Percentiles rank a stretch among this genome's conserved stretches.
Conservation (phyloP, 352 stramenopile species). For the Phytophthora fragariae region DNA sequence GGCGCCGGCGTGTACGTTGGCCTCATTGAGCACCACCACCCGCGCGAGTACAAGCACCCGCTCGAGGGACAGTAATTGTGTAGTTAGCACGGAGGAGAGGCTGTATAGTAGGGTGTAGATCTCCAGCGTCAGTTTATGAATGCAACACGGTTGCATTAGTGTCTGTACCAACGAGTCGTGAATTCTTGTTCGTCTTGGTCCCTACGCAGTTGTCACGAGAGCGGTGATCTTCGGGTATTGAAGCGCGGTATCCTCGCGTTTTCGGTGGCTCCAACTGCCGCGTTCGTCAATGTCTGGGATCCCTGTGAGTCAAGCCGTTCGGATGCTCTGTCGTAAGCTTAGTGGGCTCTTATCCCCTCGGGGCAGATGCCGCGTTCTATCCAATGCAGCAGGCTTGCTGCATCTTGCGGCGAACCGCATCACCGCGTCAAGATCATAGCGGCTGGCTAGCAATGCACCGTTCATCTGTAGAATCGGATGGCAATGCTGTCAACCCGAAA, state of each 20-base stretch:
- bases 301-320: background rate
- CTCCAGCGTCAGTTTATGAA: slow-evolving; percentile 26
- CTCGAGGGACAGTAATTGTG: slow-evolving; percentile 33
- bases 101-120: slow-evolving; percentile 35
- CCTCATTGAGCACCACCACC: slow-evolving; percentile 58
- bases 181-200: slow-evolving; percentile 16
- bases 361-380: slow-evolving; percentile 33
- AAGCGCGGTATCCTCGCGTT: background rate
- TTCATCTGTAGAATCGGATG: slow-evolving; percentile 22
- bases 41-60: slow-evolving; percentile 52
- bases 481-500: slow-evolving; percentile 11
- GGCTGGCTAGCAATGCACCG: slow-evolving; percentile 16
- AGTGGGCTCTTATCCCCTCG: slow-evolving; percentile 28
- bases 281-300: background rate
- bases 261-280: background rate
- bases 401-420: background rate
- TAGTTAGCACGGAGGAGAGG: slow-evolving; percentile 27
- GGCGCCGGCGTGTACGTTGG: slow-evolving; percentile 51
- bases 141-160: slow-evolving; percentile 13
- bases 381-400: slow-evolving; percentile 16
- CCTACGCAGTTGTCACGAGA: background rate
- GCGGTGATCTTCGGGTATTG: background rate
- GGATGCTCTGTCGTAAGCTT: slow-evolving; percentile 9
- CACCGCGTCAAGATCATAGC: slow-evolving; percentile 9
- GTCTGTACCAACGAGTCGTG: slow-evolving; percentile 17